A percentile compares a stretch with the other conserved stretches of the same genome.
Conservation (phyloP, 768 basidiomycete genomes). For the Boletus vinaceobasis region DNA sequence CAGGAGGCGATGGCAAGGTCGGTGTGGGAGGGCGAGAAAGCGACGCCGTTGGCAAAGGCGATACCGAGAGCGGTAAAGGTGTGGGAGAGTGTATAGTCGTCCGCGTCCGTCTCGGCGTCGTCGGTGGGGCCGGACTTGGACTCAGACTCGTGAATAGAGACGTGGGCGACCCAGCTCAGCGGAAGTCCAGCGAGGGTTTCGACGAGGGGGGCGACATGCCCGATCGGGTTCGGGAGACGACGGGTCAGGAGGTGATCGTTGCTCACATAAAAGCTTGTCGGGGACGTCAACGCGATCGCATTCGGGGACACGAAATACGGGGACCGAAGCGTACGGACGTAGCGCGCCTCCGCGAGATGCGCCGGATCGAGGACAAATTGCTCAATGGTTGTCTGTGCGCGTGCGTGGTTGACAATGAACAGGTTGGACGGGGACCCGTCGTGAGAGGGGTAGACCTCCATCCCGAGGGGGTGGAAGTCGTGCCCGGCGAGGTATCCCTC, state of each 20-base stretch:
- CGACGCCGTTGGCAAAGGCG: conserved; percentile 68
- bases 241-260: conserved; percentile 72
- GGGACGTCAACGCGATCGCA: conserved; percentile 60
- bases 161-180: conserved; percentile 55
- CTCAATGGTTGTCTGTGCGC: conserved; percentile 58
- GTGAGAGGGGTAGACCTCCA: conserved; percentile 54
- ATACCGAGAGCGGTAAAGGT: conserved; percentile 45
- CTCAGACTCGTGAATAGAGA: conserved; percentile 37
- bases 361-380: conserved; percentile 56
- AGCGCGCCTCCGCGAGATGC: conserved; percentile 40
- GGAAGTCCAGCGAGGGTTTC: conserved; percentile 60
- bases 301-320: conserved; percentile 64
- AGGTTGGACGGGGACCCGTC: conserved; percentile 50
- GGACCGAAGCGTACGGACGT: conserved; percentile 60
- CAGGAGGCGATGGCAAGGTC: conserved; percentile 59
- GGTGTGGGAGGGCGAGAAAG: conserved; percentile 48
- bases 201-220: conserved; percentile 46
- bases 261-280: conserved; percentile 65
- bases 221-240: conserved; percentile 50
- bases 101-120: conserved; percentile 15
- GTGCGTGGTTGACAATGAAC: conserved; percentile 69
- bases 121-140: not conserved
- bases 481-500: conserved; percentile 51
- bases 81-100: conserved; percentile 30
- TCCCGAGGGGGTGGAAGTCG: conserved; percentile 72